Evolutionary conservation across 2,329 filamentous ascomycete species (phyloP).

Genomic region (Hymenoscyphus repandus): DNA sequence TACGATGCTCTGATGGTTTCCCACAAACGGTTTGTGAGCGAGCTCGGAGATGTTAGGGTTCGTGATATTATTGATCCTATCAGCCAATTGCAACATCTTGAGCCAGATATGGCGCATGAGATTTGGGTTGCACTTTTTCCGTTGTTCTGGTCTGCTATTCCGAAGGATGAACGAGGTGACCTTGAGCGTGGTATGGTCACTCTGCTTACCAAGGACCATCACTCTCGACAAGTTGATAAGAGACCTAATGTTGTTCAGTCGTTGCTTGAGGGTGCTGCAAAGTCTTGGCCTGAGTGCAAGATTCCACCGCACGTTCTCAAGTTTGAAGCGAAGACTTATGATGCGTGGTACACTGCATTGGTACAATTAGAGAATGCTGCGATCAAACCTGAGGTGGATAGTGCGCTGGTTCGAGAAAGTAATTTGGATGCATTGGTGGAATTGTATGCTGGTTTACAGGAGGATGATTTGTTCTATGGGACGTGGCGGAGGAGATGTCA

Average conservation of each 20-base stretch:
- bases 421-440: conserved; percentile 95
- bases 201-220: conserved; percentile 90
- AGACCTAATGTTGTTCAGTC: conserved; percentile 94
- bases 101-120: conserved; percentile 74
- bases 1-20: conserved; percentile 73
- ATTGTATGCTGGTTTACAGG: conserved; percentile 82
- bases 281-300: conserved; percentile 80
- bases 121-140: conserved; percentile 91
- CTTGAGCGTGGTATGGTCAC: conserved; percentile 88
- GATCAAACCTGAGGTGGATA: conserved; percentile 73
- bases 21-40: conserved; percentile 77
- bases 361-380: conserved; percentile 86
- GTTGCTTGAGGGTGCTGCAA: conserved; percentile 80
- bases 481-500: conserved; percentile 93
- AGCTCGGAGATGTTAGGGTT: conserved; percentile 80
- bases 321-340: conserved; percentile 87
- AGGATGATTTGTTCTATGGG: conserved; percentile 96
- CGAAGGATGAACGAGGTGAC: conserved; percentile 82
- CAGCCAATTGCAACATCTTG: conserved; percentile 85
- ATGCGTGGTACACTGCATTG: conserved; percentile 94
- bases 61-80: conserved; percentile 87
- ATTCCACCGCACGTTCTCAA: conserved; percentile 95
- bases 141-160: conserved; percentile 85
- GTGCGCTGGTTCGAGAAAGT: conserved; percentile 79
- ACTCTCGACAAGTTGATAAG: conserved; percentile 88